phyloP scores from a whole-genome alignment of 768 basidiomycete genomes.

The Trametes meyenii region DNA sequence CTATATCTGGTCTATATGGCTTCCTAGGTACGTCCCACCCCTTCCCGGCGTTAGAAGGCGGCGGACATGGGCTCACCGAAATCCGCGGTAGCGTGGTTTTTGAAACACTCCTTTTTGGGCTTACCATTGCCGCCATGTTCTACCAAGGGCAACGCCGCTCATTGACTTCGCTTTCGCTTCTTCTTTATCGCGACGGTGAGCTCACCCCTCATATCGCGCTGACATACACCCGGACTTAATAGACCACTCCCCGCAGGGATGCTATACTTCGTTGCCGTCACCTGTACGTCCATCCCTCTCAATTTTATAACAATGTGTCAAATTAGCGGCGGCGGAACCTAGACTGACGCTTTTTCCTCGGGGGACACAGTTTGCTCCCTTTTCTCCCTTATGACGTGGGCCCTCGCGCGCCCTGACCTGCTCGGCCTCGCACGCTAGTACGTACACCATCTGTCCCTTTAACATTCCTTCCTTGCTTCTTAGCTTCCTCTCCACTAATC shows the following conservation, averaged over 20 bases:
- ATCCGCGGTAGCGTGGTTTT: constrained; percentile 27
- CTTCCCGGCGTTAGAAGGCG: no score
- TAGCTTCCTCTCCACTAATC: background rate
- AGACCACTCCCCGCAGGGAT: constrained; percentile 18
- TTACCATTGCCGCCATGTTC: constrained; percentile 30
- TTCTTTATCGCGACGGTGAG: constrained; percentile 33
- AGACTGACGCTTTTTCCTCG: background rate
- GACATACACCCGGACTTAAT: background rate
- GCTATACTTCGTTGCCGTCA: constrained; percentile 33
- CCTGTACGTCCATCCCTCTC: constrained; percentile 18
- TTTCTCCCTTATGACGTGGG: constrained; percentile 35
- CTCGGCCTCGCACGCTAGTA: constrained; percentile 35
- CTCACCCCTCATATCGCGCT: background rate
- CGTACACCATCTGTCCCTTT: background rate
- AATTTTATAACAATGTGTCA: no score
- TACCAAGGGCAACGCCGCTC: constrained; percentile 26
- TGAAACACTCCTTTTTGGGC: constrained; percentile 33
- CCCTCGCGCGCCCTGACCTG: constrained; percentile 29
- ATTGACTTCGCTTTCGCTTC: constrained; percentile 28
- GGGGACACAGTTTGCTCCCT: constrained; percentile 27
- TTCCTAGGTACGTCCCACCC: constrained; percentile 27
- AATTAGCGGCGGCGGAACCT: background rate
- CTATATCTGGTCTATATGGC: constrained; percentile 33
- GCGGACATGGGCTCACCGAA: background rate
- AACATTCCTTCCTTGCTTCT: background rate